Base-by-base conservation (phyloP, 2,329 filamentous ascomycete genomes). In the Cladorrhinum sp. region DNA sequence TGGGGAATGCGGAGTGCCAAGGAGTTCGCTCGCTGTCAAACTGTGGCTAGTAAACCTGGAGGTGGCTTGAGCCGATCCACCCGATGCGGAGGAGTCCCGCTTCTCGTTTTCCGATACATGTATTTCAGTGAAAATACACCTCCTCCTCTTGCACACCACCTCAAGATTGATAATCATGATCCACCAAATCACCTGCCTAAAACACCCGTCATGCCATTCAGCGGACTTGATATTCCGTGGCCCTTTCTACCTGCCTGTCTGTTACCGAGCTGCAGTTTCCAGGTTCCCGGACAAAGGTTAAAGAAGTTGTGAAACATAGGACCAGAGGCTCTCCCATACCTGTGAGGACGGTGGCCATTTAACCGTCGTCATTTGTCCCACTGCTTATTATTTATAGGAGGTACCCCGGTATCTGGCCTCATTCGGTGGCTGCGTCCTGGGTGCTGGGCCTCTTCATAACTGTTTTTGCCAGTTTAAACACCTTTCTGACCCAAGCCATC, bases 331-430 rank as follows among this genome's bases (percentile, higher is more conserved):
- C 4, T 9, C 42, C 10, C 10, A 7, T 7, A 14, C 36, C 36
- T n/a, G 16, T 42, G 36, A 5, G 4, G 26, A 30, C 10, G 36
- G 36, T 42, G 4, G 16, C 3, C 36, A 42, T 42, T 3, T 12
- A 42, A 12, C 10, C 4, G 36, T 42, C 16, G 46, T 50, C 10
- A 21, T n/a, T 50, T 12, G 3, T 51, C 49, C 20, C 9, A 51
- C n/a, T 26, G 49, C 49, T 57, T 21, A 36, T 49, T 57, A 57
- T 57, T 57, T 57, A 57, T 57, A 57, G 54, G 54, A 28, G 23
- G 20, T 21, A 18, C 39, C 21, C 33, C 36, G 9, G 54, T 48
- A 46, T 28, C 12, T 23, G 36, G 21, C 26, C 33, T 7, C 23
- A 48, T 39, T 42, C 53, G 53, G 53, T 39, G 53, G 28, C 21